Percentiles rank a stretch among this genome's conserved stretches.
These are phyloP conservation scores for Kregervanrija pseudodelftensis DNA, from an alignment of 805 yeast species.

Conservation along the genomic window DNA sequence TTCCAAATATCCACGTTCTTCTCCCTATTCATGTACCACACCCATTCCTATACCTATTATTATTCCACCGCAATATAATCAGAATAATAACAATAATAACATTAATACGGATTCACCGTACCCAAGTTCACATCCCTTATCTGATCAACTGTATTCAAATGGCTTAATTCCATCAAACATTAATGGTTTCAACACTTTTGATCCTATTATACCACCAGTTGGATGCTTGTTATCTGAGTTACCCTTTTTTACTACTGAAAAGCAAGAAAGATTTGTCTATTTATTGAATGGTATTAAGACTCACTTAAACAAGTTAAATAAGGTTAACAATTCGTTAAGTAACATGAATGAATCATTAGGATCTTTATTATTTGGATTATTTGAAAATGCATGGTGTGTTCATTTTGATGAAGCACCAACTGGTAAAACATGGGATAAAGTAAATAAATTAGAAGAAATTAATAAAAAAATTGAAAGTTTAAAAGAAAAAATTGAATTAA, in stretches of 20 bases:
- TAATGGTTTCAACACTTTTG: too few relatives aligned
- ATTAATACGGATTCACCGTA: too few relatives aligned
- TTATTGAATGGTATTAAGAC: slow-evolving; percentile 34
- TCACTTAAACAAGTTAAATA: slow-evolving; percentile 49
- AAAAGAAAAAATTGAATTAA: slow-evolving; percentile 8
- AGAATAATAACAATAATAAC: too few relatives aligned
- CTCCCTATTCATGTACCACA: too few relatives aligned
- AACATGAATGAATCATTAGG: slow-evolving; percentile 71
- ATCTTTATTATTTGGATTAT: slow-evolving; percentile 67
- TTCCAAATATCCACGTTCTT: too few relatives aligned
- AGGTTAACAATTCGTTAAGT: slow-evolving; percentile 54
- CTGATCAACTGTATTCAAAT: too few relatives aligned
- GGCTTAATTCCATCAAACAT: too few relatives aligned
- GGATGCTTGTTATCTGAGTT: slow-evolving; percentile 10
- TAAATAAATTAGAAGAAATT: slow-evolving; percentile 13
- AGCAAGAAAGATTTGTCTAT: slow-evolving; percentile 14
- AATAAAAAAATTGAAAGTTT: slow-evolving; percentile 14
- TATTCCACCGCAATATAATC: too few relatives aligned
- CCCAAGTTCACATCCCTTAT: too few relatives aligned
- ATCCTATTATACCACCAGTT: slow-evolving; percentile 2
- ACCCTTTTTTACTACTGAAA: slow-evolving; percentile 17
- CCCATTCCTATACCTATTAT: too few relatives aligned
- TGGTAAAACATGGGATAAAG: slow-evolving; percentile 16
- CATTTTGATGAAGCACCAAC: slow-evolving; percentile 43
- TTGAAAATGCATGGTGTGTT: slow-evolving; percentile 84